A percentile compares a stretch with the other conserved stretches of the same genome.
Evolutionary conservation across 805 yeast species (phyloP).

Genomic region (Lipomyces kockii): DNA sequence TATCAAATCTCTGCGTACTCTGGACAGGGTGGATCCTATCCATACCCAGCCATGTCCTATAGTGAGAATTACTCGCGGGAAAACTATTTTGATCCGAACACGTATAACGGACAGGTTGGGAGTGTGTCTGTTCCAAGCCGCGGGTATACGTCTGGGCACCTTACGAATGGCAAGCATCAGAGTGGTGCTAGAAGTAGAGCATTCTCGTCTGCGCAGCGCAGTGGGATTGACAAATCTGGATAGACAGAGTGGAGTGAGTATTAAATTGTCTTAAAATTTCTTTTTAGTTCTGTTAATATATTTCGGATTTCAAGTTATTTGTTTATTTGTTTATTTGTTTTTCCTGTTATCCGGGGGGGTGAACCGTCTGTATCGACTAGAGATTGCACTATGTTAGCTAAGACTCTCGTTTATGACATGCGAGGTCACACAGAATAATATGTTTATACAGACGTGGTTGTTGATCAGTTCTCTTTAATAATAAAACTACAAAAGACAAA

Average conservation of each 20-base stretch:
- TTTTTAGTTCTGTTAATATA: background rate
- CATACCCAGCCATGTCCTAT: background rate
- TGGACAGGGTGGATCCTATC: constrained; percentile 2
- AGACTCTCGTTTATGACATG: background rate
- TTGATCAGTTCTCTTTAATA: background rate
- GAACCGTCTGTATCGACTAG: background rate
- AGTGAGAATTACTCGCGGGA: constrained; percentile 1
- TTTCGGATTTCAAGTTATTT: background rate
- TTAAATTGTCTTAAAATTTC: background rate
- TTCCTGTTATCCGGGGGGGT: background rate
- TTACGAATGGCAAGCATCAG: background rate
- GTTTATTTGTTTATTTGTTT: background rate
- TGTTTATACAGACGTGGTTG: background rate
- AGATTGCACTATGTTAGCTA: background rate
- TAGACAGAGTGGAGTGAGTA: background rate
- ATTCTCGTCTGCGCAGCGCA: background rate
- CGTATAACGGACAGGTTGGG: background rate
- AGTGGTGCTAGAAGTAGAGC: constrained; percentile 1
- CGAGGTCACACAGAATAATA: background rate
- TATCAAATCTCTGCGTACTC: background rate
- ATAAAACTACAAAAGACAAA: background rate
- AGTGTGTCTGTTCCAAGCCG: background rate
- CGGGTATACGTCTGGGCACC: background rate
- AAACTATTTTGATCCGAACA: constrained; percentile 3
- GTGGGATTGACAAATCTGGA: background rate